Conservation (phyloP, 2,329 filamentous ascomycete species). For the Paracoccidioides lutzii region DNA sequence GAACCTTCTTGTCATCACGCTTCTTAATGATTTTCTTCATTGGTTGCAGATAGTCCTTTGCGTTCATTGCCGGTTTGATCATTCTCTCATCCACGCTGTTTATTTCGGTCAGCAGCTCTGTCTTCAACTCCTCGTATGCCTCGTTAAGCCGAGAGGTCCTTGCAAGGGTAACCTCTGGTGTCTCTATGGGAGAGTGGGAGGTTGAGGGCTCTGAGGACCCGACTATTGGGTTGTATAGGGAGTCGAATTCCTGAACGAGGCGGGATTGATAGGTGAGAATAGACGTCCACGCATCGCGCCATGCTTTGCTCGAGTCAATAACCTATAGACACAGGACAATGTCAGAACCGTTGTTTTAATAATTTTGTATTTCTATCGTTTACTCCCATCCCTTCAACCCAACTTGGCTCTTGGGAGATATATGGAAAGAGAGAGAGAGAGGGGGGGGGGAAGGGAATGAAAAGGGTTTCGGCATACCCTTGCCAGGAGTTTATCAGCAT, state of each 20-base stretch:
- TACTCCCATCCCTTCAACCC: too few species aligned
- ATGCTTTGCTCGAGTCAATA: slow-evolving; percentile 60
- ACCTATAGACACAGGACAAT: slow-evolving; percentile 39
- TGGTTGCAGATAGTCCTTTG: slow-evolving; percentile 54
- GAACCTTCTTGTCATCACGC: slow-evolving; percentile 61
- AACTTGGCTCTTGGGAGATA: too few species aligned
- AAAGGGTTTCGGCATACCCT: slow-evolving; percentile 40
- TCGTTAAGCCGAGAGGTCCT: slow-evolving; percentile 53
- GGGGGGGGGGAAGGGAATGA: background rate
- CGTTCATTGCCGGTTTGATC: slow-evolving; percentile 55
- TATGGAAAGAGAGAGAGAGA: background rate
- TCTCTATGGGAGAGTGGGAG: slow-evolving; percentile 44
- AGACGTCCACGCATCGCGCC: slow-evolving; percentile 65
- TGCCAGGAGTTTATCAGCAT: slow-evolving; percentile 60
- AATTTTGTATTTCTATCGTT: too few species aligned
- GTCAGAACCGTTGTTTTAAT: background rate
- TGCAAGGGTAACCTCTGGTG: slow-evolving; percentile 49
- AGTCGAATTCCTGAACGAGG: slow-evolving; percentile 54
- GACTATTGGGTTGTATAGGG: slow-evolving; percentile 63
- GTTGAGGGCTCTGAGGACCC: slow-evolving; percentile 48
- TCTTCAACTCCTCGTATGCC: slow-evolving; percentile 57
- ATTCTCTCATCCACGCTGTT: slow-evolving; percentile 56
- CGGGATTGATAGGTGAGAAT: slow-evolving; percentile 57
- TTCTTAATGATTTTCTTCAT: slow-evolving; percentile 77
- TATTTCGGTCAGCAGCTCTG: slow-evolving; percentile 59